Percentiles rank a stretch among this genome's conserved stretches.
Evolutionary conservation across 2,329 filamentous ascomycete species (phyloP).

Genomic region (Diplodia scrobiculata): DNA sequence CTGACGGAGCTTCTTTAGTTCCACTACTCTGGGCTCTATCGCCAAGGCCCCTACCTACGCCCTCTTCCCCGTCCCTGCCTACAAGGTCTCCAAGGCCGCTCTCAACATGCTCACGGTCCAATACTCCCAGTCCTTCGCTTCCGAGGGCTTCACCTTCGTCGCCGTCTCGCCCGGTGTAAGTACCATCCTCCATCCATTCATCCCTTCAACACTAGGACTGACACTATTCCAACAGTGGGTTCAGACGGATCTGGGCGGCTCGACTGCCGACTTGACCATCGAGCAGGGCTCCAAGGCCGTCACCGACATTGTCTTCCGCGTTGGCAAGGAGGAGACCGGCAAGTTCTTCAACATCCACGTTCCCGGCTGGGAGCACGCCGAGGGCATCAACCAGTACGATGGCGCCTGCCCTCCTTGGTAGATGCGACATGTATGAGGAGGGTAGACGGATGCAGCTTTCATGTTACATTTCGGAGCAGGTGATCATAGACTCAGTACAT

Average conservation of each 20-base stretch:
- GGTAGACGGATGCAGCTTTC: neutral
- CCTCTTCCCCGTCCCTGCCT: constrained; percentile 40
- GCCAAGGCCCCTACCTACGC: constrained; percentile 34
- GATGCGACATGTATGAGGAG: neutral
- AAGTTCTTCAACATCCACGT: constrained; percentile 53
- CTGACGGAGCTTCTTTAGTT: constrained; percentile 35
- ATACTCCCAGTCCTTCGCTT: constrained; percentile 43
- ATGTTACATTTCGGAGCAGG: no score
- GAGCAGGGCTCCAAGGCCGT: constrained; percentile 46
- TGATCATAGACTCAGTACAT: no score
- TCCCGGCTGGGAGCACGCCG: constrained; percentile 42
- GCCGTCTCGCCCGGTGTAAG: constrained; percentile 52
- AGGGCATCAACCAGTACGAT: neutral
- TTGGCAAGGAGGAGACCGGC: constrained; percentile 48
- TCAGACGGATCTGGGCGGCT: constrained; percentile 49
- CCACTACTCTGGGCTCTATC: constrained; percentile 51
- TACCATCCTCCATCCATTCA: neutral
- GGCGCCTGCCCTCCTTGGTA: neutral
- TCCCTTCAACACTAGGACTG: no score
- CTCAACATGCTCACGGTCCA: constrained; percentile 54
- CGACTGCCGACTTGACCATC: constrained; percentile 48
- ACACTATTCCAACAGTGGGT: constrained; percentile 45
- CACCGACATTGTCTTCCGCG: constrained; percentile 50
- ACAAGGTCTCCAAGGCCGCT: constrained; percentile 54
- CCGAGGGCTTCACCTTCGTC: constrained; percentile 50